These are phyloP conservation scores for Fusarium hostae DNA, from an alignment of 2,329 filamentous ascomycete species.

Conservation along the genomic window DNA sequence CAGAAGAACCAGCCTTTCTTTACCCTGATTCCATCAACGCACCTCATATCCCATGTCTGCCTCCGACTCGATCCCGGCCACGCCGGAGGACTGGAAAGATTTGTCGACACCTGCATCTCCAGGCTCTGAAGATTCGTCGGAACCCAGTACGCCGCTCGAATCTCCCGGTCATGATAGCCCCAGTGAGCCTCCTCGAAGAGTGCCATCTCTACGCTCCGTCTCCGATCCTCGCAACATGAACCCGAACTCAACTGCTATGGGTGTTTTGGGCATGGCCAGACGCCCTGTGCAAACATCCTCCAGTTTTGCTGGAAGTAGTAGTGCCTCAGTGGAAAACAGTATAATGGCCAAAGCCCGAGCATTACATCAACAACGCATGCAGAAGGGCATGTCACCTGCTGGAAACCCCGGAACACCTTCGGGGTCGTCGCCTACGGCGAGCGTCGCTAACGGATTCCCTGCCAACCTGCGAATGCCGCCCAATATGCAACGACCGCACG, in stretches of 20 bases:
- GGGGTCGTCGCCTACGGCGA: slow-evolving; percentile 49
- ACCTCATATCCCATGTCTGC: slow-evolving; percentile 37
- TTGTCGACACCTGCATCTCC: slow-evolving; percentile 56
- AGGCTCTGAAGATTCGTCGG: slow-evolving; percentile 59
- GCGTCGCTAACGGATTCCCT: slow-evolving; percentile 57
- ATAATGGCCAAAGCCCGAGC: slow-evolving; percentile 61
- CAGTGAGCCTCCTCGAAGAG: slow-evolving; percentile 58
- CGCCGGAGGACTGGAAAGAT: slow-evolving; percentile 58
- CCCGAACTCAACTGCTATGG: slow-evolving; percentile 84
- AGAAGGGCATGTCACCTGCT: slow-evolving; percentile 54
- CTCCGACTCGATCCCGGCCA: slow-evolving; percentile 55
- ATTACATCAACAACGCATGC: slow-evolving; percentile 59
- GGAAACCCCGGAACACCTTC: slow-evolving; percentile 47
- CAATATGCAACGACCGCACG: slow-evolving; percentile 58
- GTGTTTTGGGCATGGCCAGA: slow-evolving; percentile 75
- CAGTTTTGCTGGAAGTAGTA: slow-evolving; percentile 47
- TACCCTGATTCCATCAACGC: slow-evolving; percentile 9
- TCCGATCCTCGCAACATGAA: slow-evolving; percentile 75
- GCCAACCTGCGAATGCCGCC: slow-evolving; percentile 56
- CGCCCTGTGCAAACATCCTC: slow-evolving; percentile 59
- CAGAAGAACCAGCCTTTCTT: background rate
- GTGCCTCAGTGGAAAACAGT: slow-evolving; percentile 51
- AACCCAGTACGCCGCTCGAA: slow-evolving; percentile 61
- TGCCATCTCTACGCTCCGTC: slow-evolving; percentile 69
- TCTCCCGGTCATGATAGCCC: slow-evolving; percentile 49